Percentiles rank a stretch among this genome's conserved stretches.
phyloP scores from a whole-genome alignment of 331 rosid genomes.

The Phaseolus coccineus region DNA sequence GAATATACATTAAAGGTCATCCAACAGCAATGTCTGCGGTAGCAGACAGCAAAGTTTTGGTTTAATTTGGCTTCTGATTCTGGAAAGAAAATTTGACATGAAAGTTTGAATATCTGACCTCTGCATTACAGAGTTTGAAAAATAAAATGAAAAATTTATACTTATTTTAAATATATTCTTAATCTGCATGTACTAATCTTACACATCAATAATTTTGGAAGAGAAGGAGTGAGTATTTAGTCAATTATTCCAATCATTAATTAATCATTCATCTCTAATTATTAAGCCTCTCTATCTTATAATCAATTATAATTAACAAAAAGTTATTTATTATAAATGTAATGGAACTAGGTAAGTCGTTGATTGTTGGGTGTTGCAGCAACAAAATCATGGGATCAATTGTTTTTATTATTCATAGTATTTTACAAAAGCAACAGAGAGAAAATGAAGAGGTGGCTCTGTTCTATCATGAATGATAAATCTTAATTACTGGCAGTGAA shows the following conservation, averaged over 20 bases:
- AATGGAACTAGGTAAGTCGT: slow-evolving; percentile 31
- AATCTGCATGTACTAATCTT: no score
- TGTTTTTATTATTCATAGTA: slow-evolving; percentile 8
- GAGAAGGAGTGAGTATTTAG: background rate
- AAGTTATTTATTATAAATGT: background rate
- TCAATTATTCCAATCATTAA: background rate
- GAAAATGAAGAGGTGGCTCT: background rate
- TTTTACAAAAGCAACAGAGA: slow-evolving; percentile 9
- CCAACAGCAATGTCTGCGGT: no score
- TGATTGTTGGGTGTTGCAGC: slow-evolving; percentile 47
- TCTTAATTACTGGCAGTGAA: slow-evolving; percentile 30
- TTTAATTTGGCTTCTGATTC: no score
- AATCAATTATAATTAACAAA: background rate
- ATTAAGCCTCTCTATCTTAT: slow-evolving; percentile 9
- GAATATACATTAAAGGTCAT: no score
- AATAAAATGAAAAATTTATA: no score
- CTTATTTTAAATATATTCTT: no score
- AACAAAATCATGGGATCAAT: slow-evolving; percentile 41
- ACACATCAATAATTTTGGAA: no score
- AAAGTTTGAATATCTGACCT: no score
- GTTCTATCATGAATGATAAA: slow-evolving; percentile 40
- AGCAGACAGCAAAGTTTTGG: no score
- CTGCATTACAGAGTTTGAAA: no score
- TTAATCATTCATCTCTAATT: background rate
- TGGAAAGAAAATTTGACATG: no score